phyloP scores from a whole-genome alignment of 2,329 filamentous ascomycete genomes.

The Paecilomyces variotii region DNA sequence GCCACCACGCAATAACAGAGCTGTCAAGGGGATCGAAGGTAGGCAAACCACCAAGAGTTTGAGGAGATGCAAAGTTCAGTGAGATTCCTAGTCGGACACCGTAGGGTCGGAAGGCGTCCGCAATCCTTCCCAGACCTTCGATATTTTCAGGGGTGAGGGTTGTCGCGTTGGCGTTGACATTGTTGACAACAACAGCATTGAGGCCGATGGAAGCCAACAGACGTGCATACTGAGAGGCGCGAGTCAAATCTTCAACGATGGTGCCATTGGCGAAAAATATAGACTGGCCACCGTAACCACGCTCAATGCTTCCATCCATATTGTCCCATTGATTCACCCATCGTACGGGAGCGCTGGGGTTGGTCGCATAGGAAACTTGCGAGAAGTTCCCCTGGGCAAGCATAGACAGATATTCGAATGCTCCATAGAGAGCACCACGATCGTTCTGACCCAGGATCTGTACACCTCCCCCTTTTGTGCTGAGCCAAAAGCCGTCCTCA shows the following conservation, averaged over 20 bases:
- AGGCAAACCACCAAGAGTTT: constrained; percentile 45
- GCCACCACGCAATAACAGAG: constrained; percentile 56
- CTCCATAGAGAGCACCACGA: constrained; percentile 59
- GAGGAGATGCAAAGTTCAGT: constrained; percentile 60
- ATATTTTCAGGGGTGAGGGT: constrained; percentile 52
- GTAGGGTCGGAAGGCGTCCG: constrained; percentile 59
- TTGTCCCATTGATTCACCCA: constrained; percentile 73
- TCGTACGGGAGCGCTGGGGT: constrained; percentile 53
- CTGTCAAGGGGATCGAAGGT: constrained; percentile 60
- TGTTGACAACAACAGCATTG: constrained; percentile 62
- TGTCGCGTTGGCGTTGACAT: constrained; percentile 60
- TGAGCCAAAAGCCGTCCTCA: constrained; percentile 52
- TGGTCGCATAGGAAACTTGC: constrained; percentile 41
- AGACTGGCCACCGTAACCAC: constrained; percentile 59
- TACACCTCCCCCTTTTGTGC: constrained; percentile 38
- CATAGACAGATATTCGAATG: constrained; percentile 60
- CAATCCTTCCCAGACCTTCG: constrained; percentile 53
- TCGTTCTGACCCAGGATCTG: constrained; percentile 59
- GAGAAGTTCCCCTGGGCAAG: constrained; percentile 54
- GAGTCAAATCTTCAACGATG: constrained; percentile 51
- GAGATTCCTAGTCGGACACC: constrained; percentile 59
- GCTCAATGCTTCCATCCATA: constrained; percentile 57
- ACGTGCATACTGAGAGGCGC: constrained; percentile 56
- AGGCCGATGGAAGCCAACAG: constrained; percentile 58
- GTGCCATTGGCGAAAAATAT: constrained; percentile 57